Percentiles rank a stretch among this genome's conserved stretches.
Conservation (phyloP, 805 yeast genomes). For the Ascoidea tarda region DNA sequence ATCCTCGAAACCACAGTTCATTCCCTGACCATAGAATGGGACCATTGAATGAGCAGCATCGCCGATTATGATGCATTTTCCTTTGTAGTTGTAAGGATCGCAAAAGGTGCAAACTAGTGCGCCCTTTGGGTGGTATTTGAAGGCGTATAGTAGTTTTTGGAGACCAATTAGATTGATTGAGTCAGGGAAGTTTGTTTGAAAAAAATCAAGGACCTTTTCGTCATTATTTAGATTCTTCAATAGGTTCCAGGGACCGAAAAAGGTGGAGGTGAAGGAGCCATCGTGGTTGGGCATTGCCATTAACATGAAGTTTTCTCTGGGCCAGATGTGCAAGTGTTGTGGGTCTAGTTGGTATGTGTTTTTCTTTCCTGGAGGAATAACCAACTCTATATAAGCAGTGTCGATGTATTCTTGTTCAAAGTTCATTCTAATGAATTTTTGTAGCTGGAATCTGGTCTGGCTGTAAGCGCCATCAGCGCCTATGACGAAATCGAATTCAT, state of each 20-base stretch:
- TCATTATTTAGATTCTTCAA: slow-evolving; percentile 37
- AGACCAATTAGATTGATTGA: slow-evolving; percentile 57
- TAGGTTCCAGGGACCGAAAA: slow-evolving; percentile 68
- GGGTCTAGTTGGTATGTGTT: slow-evolving; percentile 41
- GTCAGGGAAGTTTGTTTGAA: slow-evolving; percentile 53
- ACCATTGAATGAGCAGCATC: slow-evolving; percentile 97
- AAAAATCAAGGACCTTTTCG: slow-evolving; percentile 36
- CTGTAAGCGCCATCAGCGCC: slow-evolving; percentile 88
- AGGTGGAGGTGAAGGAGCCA: slow-evolving; percentile 81
- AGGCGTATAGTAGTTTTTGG: slow-evolving; percentile 33
- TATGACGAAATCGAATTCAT: slow-evolving; percentile 41
- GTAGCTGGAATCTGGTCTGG: slow-evolving; percentile 53
- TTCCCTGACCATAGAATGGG: slow-evolving; percentile 96
- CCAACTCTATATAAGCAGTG: slow-evolving; percentile 69
- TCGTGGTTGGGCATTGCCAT: slow-evolving; percentile 79
- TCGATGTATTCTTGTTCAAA: slow-evolving; percentile 67
- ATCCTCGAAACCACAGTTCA: slow-evolving; percentile 94
- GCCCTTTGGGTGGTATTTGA: slow-evolving; percentile 53
- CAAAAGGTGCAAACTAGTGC: slow-evolving; percentile 63
- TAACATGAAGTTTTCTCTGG: slow-evolving; percentile 72
- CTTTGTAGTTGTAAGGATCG: slow-evolving; percentile 51
- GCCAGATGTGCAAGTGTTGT: slow-evolving; percentile 88
- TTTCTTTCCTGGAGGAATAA: slow-evolving; percentile 43
- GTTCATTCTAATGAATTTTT: slow-evolving; percentile 53
- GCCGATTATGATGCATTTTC: slow-evolving; percentile 59